Evolutionary conservation across 2,329 filamentous ascomycete species (phyloP).

Genomic region (Claviceps monticola): DNA sequence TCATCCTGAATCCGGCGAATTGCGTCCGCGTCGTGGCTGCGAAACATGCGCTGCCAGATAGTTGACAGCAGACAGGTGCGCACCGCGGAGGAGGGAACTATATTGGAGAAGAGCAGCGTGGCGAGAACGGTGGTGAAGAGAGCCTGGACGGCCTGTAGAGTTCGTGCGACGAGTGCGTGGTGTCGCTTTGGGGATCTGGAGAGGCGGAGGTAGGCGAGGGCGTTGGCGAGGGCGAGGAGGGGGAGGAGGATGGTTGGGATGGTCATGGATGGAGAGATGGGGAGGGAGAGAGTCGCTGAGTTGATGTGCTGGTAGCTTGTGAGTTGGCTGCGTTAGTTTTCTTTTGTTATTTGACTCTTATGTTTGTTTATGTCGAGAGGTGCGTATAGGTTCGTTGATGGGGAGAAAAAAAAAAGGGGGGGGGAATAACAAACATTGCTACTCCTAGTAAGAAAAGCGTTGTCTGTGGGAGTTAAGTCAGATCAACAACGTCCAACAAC

Average conservation of each 20-base stretch:
- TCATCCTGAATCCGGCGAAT: conserved; percentile 47
- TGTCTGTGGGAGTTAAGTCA: neutral
- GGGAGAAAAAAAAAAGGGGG: neutral
- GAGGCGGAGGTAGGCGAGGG: neutral
- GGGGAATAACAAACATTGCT: neutral
- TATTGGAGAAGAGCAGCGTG: conserved; percentile 10
- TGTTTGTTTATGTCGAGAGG: no score
- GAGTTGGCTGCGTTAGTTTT: neutral
- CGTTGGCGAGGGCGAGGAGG: neutral
- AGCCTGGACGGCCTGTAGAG: conserved; percentile 6
- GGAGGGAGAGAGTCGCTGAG: conserved; percentile 2
- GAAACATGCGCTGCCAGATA: conserved; percentile 12
- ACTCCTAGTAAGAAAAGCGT: neutral
- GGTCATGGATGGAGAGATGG: conserved; percentile 1
- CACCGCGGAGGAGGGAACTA: conserved; percentile 5
- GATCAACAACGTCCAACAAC: neutral
- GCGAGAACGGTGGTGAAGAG: conserved; percentile 6
- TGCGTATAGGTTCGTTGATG: neutral
- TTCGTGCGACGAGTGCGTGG: neutral
- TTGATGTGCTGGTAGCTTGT: conserved; percentile 3
- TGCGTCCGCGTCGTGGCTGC: conserved; percentile 28
- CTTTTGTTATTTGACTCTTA: neutral
- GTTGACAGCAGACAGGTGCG: conserved; percentile 9
- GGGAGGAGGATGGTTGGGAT: conserved; percentile 2
- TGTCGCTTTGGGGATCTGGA: neutral